Percentiles rank a stretch among this genome's conserved stretches.
Evolutionary conservation across 2,329 filamentous ascomycete species (phyloP).

Genomic region (Aureobasidium zeae): DNA sequence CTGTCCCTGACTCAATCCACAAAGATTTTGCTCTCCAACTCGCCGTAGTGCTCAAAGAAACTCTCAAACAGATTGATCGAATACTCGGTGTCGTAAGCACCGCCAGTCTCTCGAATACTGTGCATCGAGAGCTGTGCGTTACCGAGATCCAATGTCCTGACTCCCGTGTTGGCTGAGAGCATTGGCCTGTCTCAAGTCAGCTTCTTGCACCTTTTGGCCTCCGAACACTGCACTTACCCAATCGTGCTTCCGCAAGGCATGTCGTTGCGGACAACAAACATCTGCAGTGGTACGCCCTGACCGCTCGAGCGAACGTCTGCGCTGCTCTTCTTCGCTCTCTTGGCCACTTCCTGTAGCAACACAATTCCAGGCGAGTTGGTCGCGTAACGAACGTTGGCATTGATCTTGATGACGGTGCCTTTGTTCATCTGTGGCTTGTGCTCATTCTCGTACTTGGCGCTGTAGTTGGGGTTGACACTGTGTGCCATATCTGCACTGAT

Average conservation of each 20-base stretch:
- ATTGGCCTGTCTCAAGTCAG: constrained; percentile 49
- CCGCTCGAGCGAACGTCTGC: constrained; percentile 42
- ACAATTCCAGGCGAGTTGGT: constrained; percentile 95
- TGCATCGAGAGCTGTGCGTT: constrained; percentile 97
- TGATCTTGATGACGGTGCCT: constrained; percentile 94
- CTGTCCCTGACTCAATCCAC: constrained; percentile 15
- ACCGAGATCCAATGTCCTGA: constrained; percentile 81
- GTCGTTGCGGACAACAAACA: constrained; percentile 95
- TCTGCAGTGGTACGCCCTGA: constrained; percentile 70
- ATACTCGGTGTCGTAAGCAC: constrained; percentile 77
- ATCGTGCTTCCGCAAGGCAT: constrained; percentile 93
- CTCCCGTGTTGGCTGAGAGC: constrained; percentile 75
- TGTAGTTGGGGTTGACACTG: constrained; percentile 90
- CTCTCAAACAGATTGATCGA: constrained; percentile 76
- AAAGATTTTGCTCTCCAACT: constrained; percentile 48
- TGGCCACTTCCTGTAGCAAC: constrained; percentile 76
- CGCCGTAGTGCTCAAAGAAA: constrained; percentile 80
- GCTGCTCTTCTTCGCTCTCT: constrained; percentile 42
- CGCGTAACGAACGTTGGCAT: constrained; percentile 93
- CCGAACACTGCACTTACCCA: constrained; percentile 37
- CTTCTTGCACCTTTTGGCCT: neutral
- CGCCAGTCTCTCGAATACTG: constrained; percentile 87
- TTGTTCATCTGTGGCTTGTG: constrained; percentile 95
- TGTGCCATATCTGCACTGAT: constrained; percentile 97
- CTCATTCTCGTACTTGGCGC: constrained; percentile 78